Base-by-base conservation (phyloP, 2,329 filamentous ascomycete genomes). In the Daldinia eschscholtzii region DNA sequence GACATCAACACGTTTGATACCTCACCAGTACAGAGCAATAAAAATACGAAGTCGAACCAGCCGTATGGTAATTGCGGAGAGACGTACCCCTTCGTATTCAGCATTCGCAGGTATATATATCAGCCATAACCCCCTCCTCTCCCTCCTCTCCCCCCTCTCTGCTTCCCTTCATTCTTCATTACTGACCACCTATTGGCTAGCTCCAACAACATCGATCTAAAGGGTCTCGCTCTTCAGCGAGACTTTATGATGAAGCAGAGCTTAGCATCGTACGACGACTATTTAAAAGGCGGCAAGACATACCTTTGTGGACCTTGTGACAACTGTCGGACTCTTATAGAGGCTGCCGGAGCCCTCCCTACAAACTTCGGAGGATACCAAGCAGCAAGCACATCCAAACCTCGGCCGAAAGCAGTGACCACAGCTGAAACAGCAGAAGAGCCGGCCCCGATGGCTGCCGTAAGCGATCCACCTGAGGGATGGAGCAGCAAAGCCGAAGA, bases 211-310 rank as follows among this genome's bases (percentile, higher is more conserved):
- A 3, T 6, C 7, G 9, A 18, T 10, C 41, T 44, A 20, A 9
- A 44, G 1, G 42, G 42, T 23, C 42, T 46, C 18, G 42, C 42
- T 46, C 42, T 46, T 6, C 41, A 18, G n/a, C 18, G 42, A 13
- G 42, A 46, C 20, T 50, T 50, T 30, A 50, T 50, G 46, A 50
- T 50, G 46, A 50, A 15, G 15, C 23, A 50, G 26, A 30, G 23
- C 46, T 50, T 50, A 23, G 26, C 23, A n/a, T 50, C 46, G 1
- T 50, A 50, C 13, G 46, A 50, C 26, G 23, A 30, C 6, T 50
- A 50, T 50, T 5, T 50, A 5, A 15, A 28, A 30, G 15, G 23
- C 4, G 9, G 23, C 1, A 50, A 30, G 2, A 46, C 20, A 6
- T 28, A 15, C 3, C 46, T 50, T 3, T 9, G 46, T 15, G 46